These are phyloP conservation scores for Fusarium transvaalense DNA, from an alignment of 2,329 filamentous ascomycete species.

Conservation along the genomic window DNA sequence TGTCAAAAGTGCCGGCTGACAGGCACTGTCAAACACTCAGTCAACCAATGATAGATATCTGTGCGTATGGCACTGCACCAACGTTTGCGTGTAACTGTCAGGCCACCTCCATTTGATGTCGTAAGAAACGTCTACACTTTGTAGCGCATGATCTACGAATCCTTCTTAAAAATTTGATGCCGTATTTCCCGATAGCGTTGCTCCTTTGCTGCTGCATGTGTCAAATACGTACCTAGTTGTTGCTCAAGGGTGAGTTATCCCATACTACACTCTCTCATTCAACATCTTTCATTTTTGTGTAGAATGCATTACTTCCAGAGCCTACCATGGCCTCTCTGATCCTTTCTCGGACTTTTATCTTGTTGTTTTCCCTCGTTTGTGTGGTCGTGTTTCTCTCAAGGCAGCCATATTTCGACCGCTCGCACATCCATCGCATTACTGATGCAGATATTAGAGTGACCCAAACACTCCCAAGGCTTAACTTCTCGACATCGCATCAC, in stretches of 20 bases:
- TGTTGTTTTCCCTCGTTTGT: slow-evolving; percentile 24
- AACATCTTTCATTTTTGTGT: background rate
- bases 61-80: background rate
- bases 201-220: background rate
- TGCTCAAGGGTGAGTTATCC: background rate
- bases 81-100: slow-evolving; percentile 1
- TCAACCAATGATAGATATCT: slow-evolving; percentile 11
- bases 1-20: slow-evolving; percentile 9
- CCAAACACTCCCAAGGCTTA: slow-evolving; percentile 42
- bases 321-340: slow-evolving; percentile 21
- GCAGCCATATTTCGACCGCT: slow-evolving; percentile 37
- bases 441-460: slow-evolving; percentile 42
- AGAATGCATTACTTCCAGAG: background rate
- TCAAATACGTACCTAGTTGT: background rate
- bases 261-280: background rate
- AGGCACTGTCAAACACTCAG: background rate
- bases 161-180: slow-evolving; percentile 1
- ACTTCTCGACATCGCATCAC: slow-evolving; percentile 43
- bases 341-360: slow-evolving; percentile 18
- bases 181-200: slow-evolving; percentile 12
- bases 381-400: slow-evolving; percentile 32
- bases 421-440: slow-evolving; percentile 36
- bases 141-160: background rate
- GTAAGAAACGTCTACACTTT: background rate
- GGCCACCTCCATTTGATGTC: background rate